Conservation (phyloP, 163 green algal species). For the Scenedesmus sp. region DNA sequence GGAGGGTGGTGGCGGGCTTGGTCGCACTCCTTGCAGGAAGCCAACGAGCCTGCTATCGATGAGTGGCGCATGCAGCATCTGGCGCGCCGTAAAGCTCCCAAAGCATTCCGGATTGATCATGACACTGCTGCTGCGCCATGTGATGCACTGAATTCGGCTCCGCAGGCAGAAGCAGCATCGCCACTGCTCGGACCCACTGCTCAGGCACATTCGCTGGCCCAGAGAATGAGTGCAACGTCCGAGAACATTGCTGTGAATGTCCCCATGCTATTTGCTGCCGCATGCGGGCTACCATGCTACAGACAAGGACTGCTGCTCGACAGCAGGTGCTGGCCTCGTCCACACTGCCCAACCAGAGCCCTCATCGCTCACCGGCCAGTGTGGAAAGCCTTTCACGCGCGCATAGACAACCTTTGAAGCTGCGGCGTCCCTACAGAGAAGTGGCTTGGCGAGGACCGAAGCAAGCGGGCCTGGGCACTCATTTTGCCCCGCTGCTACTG, state of each 20-base stretch:
- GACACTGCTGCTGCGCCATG: background rate
- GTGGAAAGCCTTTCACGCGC: constrained; percentile 84
- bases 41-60: background rate
- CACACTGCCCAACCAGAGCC: background rate
- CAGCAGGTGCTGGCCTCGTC: background rate
- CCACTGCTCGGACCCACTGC: constrained; percentile 7
- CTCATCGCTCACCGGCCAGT: constrained; percentile 80
- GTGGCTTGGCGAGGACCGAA: background rate
- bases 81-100: background rate
- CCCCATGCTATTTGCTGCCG: background rate
- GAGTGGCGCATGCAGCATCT: background rate
- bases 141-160: background rate
- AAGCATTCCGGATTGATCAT: background rate
- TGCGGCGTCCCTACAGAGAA: constrained; percentile 25
- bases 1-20: constrained; percentile 14
- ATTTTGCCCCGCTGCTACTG: background rate
- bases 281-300: background rate
- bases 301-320: constrained; percentile 14
- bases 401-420: constrained; percentile 76
- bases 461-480: background rate
- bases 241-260: background rate
- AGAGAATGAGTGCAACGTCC: background rate
- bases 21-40: constrained; percentile 13
- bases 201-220: background rate
- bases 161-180: background rate